Evolutionary conservation across 768 basidiomycete genomes (phyloP).

Genomic region (Pholiota molesta): DNA sequence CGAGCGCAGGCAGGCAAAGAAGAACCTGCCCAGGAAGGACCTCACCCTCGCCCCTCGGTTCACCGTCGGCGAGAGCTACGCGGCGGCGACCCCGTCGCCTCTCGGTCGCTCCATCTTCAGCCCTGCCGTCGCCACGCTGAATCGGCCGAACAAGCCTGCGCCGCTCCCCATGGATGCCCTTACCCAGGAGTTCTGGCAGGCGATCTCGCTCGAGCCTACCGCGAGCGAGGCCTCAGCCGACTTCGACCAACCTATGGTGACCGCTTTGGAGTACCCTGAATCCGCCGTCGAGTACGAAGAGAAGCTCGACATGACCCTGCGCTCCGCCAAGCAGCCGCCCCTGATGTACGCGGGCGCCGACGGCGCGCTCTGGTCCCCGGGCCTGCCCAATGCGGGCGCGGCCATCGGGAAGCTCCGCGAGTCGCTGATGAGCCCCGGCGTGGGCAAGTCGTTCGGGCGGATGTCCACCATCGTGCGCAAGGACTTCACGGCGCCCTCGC

Average conservation of each 20-base stretch:
- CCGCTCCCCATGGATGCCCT: conserved; percentile 37
- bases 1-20: conserved; percentile 21
- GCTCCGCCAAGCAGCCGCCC: conserved; percentile 31
- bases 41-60: conserved; percentile 18
- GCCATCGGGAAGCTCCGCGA: conserved; percentile 25
- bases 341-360: conserved; percentile 45
- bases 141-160: conserved; percentile 34
- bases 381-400: conserved; percentile 29
- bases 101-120: conserved; percentile 32
- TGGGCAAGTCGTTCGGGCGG: conserved; percentile 22
- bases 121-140: conserved; percentile 27
- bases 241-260: conserved; percentile 32
- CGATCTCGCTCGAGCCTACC: conserved; percentile 37
- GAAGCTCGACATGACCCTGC: conserved; percentile 27
- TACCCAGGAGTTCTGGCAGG: conserved; percentile 49
- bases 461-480: conserved; percentile 21
- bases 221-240: conserved; percentile 16
- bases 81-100: conserved; percentile 31
- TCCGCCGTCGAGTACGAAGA: conserved; percentile 34
- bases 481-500: conserved; percentile 44
- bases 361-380: conserved; percentile 46
- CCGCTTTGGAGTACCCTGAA: conserved; percentile 34
- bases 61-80: conserved; percentile 14
- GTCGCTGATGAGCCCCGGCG: conserved; percentile 27
- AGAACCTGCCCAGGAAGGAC: conserved; percentile 20